phyloP scores from a whole-genome alignment of 192 early-diverging fungal species.

The Anaeromyces robustus region DNA sequence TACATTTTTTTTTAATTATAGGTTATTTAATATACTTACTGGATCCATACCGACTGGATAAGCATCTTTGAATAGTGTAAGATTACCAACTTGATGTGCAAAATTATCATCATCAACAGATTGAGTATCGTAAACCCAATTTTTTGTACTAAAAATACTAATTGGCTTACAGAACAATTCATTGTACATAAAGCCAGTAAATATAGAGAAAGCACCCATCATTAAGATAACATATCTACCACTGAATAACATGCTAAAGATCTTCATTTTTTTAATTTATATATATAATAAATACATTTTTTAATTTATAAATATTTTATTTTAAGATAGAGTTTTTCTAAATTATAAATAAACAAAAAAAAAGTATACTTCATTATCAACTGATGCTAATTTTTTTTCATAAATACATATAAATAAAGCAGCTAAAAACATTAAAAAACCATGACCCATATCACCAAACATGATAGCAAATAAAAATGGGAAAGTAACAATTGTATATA shows the following conservation, averaged over 20 bases:
- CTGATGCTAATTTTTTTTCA: constrained; percentile 55
- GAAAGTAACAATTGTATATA: constrained; percentile 93
- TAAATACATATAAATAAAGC: constrained; percentile 60
- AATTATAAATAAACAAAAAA: too few species aligned
- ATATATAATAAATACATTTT: too few species aligned
- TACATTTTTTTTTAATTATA: too few species aligned
- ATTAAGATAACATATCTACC: constrained; percentile 95
- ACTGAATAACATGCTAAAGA: constrained; percentile 76
- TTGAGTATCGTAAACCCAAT: constrained; percentile 51
- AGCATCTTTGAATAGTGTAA: constrained; percentile 12
- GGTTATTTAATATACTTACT: too few species aligned
- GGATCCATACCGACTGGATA: constrained; percentile 79
- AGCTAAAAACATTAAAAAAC: constrained; percentile 63
- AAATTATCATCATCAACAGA: constrained; percentile 35
- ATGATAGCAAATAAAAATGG: constrained; percentile 99
- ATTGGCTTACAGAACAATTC: constrained; percentile 85
- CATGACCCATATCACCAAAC: constrained; percentile 99
- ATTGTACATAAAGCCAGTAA: constrained; percentile 94
- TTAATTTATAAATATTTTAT: too few species aligned
- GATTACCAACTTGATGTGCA: constrained; percentile 10
- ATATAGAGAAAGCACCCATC: constrained; percentile 96
- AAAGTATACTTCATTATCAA: background rate
- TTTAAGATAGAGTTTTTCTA: too few species aligned
- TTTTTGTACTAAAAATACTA: constrained; percentile 58
- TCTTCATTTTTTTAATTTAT: constrained; percentile 20